A percentile compares a stretch with the other conserved stretches of the same genome.
Conservation (phyloP, 306 rosid genomes). For the Elaeagnus macrophylla region DNA sequence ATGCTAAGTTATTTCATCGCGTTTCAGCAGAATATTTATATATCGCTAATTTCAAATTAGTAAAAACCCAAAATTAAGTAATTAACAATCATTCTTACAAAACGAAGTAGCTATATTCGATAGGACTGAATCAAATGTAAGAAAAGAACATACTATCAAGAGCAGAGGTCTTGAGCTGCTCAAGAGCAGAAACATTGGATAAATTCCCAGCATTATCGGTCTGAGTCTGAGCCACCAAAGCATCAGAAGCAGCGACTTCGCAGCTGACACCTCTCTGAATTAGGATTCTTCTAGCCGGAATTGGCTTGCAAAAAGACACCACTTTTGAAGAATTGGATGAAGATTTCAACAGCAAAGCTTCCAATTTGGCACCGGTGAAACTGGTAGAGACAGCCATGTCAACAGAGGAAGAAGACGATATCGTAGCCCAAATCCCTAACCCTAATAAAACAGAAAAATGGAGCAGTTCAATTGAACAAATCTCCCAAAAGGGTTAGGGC, state of each 20-base stretch:
- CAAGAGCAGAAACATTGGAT: slow-evolving; percentile 33
- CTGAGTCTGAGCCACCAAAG: not conserved
- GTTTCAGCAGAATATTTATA: slow-evolving; percentile 21
- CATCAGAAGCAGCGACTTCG: too few species aligned
- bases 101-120: not conserved
- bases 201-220: slow-evolving; percentile 9
- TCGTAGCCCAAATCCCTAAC: not conserved
- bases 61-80: not conserved
- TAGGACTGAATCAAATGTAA: not conserved
- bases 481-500: not conserved
- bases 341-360: slow-evolving; percentile 10
- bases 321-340: not conserved
- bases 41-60: slow-evolving; percentile 19
- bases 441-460: not conserved
- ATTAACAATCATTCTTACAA: not conserved
- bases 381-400: slow-evolving; percentile 25
- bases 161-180: slow-evolving; percentile 44
- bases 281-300: too few species aligned
- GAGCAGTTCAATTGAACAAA: not conserved
- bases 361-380: slow-evolving; percentile 20
- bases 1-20: slow-evolving; percentile 11
- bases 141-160: slow-evolving; percentile 36
- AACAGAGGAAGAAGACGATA: slow-evolving; percentile 2
- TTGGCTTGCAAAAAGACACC: too few species aligned
- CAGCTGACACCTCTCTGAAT: too few species aligned